These are phyloP conservation scores for Neofusicoccum sp. DNA, from an alignment of 2,329 filamentous ascomycete species.

Conservation along the genomic window DNA sequence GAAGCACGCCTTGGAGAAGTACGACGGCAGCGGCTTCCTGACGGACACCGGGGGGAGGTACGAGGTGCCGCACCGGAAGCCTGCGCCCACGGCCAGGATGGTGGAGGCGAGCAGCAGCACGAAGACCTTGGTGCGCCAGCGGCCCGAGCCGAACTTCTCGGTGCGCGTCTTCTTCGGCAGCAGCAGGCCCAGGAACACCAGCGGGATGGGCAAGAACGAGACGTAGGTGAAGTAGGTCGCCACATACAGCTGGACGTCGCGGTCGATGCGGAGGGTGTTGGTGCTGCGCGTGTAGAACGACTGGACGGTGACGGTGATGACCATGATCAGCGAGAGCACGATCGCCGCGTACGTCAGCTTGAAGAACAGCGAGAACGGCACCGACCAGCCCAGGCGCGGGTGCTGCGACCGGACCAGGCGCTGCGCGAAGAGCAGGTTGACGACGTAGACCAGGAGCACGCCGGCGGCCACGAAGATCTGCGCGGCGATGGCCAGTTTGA, in stretches of 20 bases:
- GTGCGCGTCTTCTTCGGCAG: conserved; percentile 40
- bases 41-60: conserved; percentile 50
- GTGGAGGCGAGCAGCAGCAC: conserved; percentile 60
- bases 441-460: conserved; percentile 70
- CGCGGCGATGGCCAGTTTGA: conserved; percentile 56
- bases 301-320: conserved; percentile 64
- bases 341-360: conserved; percentile 60
- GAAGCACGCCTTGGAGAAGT: conserved; percentile 68
- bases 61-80: conserved; percentile 62
- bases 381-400: conserved; percentile 68
- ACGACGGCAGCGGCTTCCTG: conserved; percentile 63
- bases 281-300: conserved; percentile 64
- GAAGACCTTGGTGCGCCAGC: conserved; percentile 63
- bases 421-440: conserved; percentile 76
- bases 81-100: conserved; percentile 66
- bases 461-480: conserved; percentile 71
- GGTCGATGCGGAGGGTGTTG: conserved; percentile 52
- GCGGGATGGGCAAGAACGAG: conserved; percentile 64
- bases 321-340: conserved; percentile 59
- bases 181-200: conserved; percentile 51
- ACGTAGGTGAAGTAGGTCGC: conserved; percentile 61
- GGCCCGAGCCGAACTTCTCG: conserved; percentile 66
- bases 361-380: conserved; percentile 52
- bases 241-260: conserved; percentile 63
- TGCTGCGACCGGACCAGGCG: conserved; percentile 72